Evolutionary conservation across 345 rosid species (phyloP).

Genomic region (Sonneratia caseolaris): DNA sequence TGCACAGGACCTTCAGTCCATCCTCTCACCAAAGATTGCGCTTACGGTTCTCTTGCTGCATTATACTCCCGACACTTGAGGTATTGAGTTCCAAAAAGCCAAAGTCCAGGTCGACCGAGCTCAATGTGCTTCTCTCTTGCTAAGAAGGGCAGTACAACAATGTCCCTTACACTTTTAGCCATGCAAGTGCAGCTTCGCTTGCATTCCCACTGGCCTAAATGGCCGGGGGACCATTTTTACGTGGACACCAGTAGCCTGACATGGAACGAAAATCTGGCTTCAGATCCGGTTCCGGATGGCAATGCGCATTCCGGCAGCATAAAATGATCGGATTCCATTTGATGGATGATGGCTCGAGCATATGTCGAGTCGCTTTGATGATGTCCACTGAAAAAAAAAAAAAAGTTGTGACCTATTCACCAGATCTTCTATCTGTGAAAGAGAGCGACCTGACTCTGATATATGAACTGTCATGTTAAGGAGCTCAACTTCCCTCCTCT

Average conservation of each 20-base stretch:
- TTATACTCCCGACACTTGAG: too few relatives aligned
- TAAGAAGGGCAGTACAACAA: background rate
- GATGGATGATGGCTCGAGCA: background rate
- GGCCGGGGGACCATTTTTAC: background rate
- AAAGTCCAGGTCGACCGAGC: background rate
- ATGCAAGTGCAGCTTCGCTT: background rate
- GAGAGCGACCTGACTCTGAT: background rate
- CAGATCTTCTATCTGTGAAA: too few relatives aligned
- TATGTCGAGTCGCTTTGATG: too few relatives aligned
- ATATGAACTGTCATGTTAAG: too few relatives aligned
- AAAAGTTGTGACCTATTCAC: too few relatives aligned
- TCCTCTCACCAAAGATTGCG: background rate
- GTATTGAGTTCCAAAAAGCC: too few relatives aligned
- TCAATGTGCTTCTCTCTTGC: background rate
- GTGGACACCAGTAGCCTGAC: background rate
- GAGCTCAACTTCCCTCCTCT: too few relatives aligned
- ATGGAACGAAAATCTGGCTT: background rate
- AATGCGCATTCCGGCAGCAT: background rate
- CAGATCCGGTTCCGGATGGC: background rate
- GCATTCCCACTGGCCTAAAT: background rate
- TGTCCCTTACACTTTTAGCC: background rate
- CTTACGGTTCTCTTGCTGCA: background rate
- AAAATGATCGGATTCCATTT: background rate
- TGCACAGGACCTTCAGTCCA: background rate
- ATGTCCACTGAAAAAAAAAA: too few relatives aligned